Evolutionary conservation across 768 basidiomycete species (phyloP).

Genomic region (Leccinum ochraceum): DNA sequence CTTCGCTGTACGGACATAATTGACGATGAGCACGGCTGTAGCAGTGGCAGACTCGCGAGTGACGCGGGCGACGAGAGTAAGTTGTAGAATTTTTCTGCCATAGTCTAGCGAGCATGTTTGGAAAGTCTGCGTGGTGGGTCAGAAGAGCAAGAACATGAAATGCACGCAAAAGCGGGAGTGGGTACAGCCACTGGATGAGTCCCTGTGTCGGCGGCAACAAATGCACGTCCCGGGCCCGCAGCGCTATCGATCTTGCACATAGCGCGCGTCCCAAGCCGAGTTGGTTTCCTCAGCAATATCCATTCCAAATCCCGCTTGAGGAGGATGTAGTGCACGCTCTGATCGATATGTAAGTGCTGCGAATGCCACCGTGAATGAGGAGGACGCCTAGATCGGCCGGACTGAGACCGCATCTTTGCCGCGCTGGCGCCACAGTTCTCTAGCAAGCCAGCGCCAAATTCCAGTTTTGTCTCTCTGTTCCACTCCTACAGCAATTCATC

Average conservation of each 20-base stretch:
- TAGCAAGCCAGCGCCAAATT: too few relatives aligned
- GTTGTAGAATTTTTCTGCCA: slow-evolving; percentile 68
- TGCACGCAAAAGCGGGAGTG: not conserved
- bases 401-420: too few relatives aligned
- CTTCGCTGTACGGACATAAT: slow-evolving; percentile 67
- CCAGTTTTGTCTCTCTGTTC: too few relatives aligned
- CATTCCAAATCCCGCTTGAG: slow-evolving; percentile 61
- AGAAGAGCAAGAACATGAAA: not conserved
- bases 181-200: too few relatives aligned
- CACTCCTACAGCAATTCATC: too few relatives aligned
- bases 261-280: slow-evolving; percentile 38
- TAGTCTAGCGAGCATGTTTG: slow-evolving; percentile 68
- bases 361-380: slow-evolving; percentile 31
- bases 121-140: slow-evolving; percentile 36
- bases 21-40: slow-evolving; percentile 42
- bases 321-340: slow-evolving; percentile 62
- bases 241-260: slow-evolving; percentile 56
- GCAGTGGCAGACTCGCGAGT: slow-evolving; percentile 10
- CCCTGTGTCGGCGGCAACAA: too few relatives aligned
- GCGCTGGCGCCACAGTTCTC: too few relatives aligned
- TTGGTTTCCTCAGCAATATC: not conserved
- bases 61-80: slow-evolving; percentile 49
- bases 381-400: too few relatives aligned
- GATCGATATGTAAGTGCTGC: slow-evolving; percentile 58
- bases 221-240: slow-evolving; percentile 77